Evolutionary conservation across 495 filamentous ascomycete genomes (phyloP), one percentile per base, ranked within the genome.

Genomic region (Hapsidospora chrysogenum): DNA sequence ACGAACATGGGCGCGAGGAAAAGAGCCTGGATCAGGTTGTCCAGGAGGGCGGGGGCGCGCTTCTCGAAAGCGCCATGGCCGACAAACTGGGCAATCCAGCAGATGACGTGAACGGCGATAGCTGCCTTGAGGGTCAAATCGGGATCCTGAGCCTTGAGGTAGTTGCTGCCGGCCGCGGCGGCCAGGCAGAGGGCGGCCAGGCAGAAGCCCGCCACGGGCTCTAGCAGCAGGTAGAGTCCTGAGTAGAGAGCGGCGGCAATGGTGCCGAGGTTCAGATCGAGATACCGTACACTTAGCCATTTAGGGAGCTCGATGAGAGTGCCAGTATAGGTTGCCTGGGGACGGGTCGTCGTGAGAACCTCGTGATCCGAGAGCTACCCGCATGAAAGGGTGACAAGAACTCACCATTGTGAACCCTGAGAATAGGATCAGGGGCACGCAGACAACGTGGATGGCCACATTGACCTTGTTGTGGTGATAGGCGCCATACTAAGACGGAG

Each of bases 1-100:
- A 96, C 85, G 48, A 97, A 97, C 43, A 97, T 74, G n/a, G 89
- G 89, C 1, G 89, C 89, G n/a, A 96, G 66, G 40, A 97, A 77
- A 36, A 94, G 49, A 17, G 89, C 85, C 53, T 95, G 87, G 17
- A 86, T 65, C 22, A 95, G 54, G 48, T 94, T 96, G 55, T 95
- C 87, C 42, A 95, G 56, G 40, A 93, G 48, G 9, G 87, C 87
- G 9, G 89, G 89, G 2, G 86, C 83, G 27, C 87, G 65, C 17
- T 80, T 74, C 57, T 96, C 89, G 46, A 81, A 97, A 7, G 67
- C 72, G 13, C 87, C 87, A 48, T 97, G 89, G 28, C 89, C 89
- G 27, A 95, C 41, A 52, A 97, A 92, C 52, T 97, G 89, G 20
- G 70, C 61, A 29, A 92, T 50, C 89, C 89, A 97, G 30, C 69